Conservation (phyloP, 139 green algal genomes). For the Chlamydomonas applanata region DNA sequence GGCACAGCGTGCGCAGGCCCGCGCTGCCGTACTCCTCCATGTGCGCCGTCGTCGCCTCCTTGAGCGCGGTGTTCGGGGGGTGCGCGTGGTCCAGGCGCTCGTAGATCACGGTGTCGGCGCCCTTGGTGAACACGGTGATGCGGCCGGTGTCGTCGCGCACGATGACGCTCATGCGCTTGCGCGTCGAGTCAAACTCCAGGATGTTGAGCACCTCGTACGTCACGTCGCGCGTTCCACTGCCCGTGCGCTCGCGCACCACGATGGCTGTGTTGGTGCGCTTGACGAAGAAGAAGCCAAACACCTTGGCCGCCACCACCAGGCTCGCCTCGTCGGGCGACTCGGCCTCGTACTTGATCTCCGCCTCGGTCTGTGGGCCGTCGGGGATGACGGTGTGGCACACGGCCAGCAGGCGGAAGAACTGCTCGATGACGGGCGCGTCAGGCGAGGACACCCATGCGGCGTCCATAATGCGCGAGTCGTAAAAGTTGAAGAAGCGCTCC, state of each 20-base stretch:
- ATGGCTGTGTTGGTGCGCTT: conserved; percentile 51
- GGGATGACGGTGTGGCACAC: conserved; percentile 71
- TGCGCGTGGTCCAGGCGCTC: conserved; percentile 51
- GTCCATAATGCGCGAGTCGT: conserved; percentile 72
- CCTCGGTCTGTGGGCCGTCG: conserved; percentile 4
- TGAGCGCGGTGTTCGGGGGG: conserved; percentile 3
- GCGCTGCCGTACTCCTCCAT: conserved; percentile 81
- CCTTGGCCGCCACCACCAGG: conserved; percentile 74
- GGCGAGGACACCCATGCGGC: conserved; percentile 54
- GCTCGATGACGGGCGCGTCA: conserved; percentile 30
- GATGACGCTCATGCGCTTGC: conserved; percentile 81
- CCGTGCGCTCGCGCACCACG: conserved; percentile 32
- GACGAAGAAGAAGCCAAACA: conserved; percentile 73
- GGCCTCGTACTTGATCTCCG: conserved; percentile 67
- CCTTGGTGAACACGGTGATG: conserved; percentile 69
- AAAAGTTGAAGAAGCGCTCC: conserved; percentile 80
- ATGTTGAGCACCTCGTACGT: conserved; percentile 77
- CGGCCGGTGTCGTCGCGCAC: conserved; percentile 55
- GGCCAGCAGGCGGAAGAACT: conserved; percentile 76
- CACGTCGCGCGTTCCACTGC: conserved; percentile 32
- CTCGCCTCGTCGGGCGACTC: conserved; percentile 86
- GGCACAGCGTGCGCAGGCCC: conserved; percentile 85
- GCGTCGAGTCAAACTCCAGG: conserved; percentile 91
- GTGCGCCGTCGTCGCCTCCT: conserved; percentile 23
- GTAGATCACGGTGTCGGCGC: conserved; percentile 81